phyloP scores from a whole-genome alignment of 2,329 filamentous ascomycete species.

The Colletotrichum lentis region DNA sequence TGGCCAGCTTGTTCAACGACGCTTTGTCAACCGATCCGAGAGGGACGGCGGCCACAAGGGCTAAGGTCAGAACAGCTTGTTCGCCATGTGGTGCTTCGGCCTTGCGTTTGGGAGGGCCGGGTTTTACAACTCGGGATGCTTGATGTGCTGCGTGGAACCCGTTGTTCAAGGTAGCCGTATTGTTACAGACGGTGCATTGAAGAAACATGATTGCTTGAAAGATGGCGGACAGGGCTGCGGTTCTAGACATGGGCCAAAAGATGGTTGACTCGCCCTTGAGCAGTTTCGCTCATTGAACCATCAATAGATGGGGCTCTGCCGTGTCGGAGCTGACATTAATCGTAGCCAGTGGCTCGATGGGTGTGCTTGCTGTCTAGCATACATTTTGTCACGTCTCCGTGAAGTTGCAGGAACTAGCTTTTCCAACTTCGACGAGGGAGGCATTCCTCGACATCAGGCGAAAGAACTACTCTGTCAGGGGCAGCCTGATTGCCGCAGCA shows the following conservation, averaged over 20 bases:
- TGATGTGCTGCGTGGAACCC: background rate
- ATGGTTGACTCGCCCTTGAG: background rate
- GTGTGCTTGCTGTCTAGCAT: too few relatives aligned
- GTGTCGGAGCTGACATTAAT: background rate
- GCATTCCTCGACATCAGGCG: too few relatives aligned
- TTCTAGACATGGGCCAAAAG: background rate
- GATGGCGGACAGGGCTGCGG: background rate
- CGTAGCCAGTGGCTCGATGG: too few relatives aligned
- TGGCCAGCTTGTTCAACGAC: background rate
- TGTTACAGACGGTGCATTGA: background rate
- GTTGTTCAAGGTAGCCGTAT: background rate
- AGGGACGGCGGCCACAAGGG: background rate
- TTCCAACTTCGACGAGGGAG: too few relatives aligned
- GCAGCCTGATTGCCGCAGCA: too few relatives aligned
- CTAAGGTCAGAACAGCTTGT: background rate
- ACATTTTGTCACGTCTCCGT: too few relatives aligned
- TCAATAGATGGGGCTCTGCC: background rate
- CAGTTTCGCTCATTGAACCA: background rate
- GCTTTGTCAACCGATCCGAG: background rate
- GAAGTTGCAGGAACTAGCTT: too few relatives aligned
- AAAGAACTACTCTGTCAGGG: too few relatives aligned
- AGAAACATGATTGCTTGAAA: background rate
- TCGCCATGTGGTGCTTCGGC: background rate
- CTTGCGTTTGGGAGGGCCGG: background rate
- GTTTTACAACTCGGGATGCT: background rate